Percentiles rank a stretch among this genome's conserved stretches.
Evolutionary conservation across 2,329 filamentous ascomycete species (phyloP).

Genomic region (Nannizziopsis arthrosporioides): DNA sequence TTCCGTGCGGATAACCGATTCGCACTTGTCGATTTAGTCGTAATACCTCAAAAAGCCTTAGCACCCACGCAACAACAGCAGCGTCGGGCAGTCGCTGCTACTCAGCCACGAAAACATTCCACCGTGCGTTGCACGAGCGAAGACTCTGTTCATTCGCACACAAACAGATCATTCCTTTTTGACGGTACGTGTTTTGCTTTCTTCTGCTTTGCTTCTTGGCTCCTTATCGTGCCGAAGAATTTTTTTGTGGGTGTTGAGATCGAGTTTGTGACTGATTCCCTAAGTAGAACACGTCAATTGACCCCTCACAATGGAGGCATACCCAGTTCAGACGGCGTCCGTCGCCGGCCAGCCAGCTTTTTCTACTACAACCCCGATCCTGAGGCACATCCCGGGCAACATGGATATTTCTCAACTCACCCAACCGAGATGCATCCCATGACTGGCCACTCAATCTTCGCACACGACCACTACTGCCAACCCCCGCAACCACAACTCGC

Average conservation of each 20-base stretch:
- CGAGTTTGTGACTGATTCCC: neutral
- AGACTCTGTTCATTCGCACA: neutral
- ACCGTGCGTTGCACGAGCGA: slow-evolving; percentile 3
- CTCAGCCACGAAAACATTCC: slow-evolving; percentile 1
- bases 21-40: slow-evolving; percentile 7
- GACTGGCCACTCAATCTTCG: slow-evolving; percentile 16
- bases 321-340: slow-evolving; percentile 8
- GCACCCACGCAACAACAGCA: neutral
- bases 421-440: slow-evolving; percentile 38
- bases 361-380: slow-evolving; percentile 79
- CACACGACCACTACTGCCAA: slow-evolving; percentile 21
- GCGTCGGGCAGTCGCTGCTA: neutral
- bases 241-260: neutral
- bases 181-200: slow-evolving; percentile 1
- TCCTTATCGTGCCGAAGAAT: too few species aligned
- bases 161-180: neutral
- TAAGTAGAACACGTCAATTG: neutral
- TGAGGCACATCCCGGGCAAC: slow-evolving; percentile 58
- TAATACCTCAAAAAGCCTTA: slow-evolving; percentile 1
- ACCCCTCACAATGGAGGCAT: slow-evolving; percentile 6
- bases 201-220: too few species aligned
- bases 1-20: neutral
- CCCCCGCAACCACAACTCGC: slow-evolving; percentile 15
- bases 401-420: slow-evolving; percentile 62
- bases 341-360: slow-evolving; percentile 11